phyloP scores from a whole-genome alignment of 805 yeast species.

The Blastobotrys americana region DNA sequence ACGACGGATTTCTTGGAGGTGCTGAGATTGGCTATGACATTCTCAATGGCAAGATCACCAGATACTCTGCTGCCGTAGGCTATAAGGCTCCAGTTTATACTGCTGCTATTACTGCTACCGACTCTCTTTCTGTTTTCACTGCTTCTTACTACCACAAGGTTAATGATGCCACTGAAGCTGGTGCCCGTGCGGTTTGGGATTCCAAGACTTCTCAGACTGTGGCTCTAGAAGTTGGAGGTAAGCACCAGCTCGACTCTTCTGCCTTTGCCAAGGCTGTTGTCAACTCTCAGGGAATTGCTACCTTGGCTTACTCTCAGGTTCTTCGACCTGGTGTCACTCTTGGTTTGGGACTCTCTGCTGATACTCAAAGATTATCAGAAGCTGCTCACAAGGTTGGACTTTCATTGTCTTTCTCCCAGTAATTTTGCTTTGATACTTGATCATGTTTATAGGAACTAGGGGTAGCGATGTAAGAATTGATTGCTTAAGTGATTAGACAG shows the following conservation, averaged over 20 bases:
- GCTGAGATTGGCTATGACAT: constrained; percentile 97
- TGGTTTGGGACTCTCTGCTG: constrained; percentile 95
- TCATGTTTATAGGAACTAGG: too few species aligned
- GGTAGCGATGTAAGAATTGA: too few species aligned
- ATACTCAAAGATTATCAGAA: constrained; percentile 90
- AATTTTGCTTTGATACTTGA: too few species aligned
- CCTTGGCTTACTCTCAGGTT: constrained; percentile 88
- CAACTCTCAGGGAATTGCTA: constrained; percentile 91
- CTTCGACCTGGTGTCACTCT: constrained; percentile 93
- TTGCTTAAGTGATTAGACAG: too few species aligned
- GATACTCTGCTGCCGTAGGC: constrained; percentile 89
- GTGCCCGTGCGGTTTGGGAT: constrained; percentile 96
- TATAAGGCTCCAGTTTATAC: constrained; percentile 85
- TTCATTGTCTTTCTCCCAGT: constrained; percentile 72
- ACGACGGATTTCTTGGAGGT: constrained; percentile 95
- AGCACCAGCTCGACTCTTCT: constrained; percentile 79
- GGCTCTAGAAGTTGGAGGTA: constrained; percentile 91
- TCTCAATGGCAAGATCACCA: constrained; percentile 83
- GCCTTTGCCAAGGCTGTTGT: constrained; percentile 95
- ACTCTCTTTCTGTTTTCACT: constrained; percentile 80
- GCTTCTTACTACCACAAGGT: constrained; percentile 98
- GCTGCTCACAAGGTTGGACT: constrained; percentile 97
- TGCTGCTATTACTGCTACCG: constrained; percentile 74
- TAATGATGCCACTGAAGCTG: constrained; percentile 85
- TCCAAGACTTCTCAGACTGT: constrained; percentile 70